phyloP scores from a whole-genome alignment of 495 filamentous ascomycete species.

The Penicillium egyptiacum region DNA sequence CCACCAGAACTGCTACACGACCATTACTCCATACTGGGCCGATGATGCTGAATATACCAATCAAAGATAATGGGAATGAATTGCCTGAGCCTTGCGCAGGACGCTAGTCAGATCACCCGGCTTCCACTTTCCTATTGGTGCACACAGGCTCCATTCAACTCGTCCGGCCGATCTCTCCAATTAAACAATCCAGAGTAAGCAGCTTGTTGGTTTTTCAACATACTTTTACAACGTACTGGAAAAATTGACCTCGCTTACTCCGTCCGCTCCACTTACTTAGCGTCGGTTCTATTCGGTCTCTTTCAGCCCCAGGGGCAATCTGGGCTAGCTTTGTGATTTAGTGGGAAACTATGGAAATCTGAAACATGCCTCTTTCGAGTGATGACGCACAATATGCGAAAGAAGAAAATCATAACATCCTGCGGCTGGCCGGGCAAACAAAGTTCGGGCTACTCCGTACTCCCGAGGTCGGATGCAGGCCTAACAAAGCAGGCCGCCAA shows the following conservation, averaged over 20 bases:
- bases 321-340: neutral
- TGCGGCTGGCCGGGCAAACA: neutral
- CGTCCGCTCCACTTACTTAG: slow-evolving; percentile 1
- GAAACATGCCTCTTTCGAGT: neutral
- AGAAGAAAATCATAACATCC: neutral
- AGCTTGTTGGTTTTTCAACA: neutral
- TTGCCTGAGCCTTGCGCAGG: neutral
- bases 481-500: neutral
- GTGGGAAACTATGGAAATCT: neutral
- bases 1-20: neutral
- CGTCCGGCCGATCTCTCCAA: neutral
- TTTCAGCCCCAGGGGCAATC: slow-evolving; percentile 6
- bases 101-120: slow-evolving; percentile 9
- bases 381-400: neutral
- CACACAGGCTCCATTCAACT: neutral
- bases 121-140: neutral
- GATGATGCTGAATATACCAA: neutral
- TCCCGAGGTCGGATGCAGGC: neutral
- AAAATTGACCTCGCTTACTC: neutral
- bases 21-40: neutral
- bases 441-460: neutral
- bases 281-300: neutral
- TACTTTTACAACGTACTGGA: neutral
- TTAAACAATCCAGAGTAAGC: neutral
- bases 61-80: neutral